A percentile compares a stretch with the other conserved stretches of the same genome.
Evolutionary conservation across 2,329 filamentous ascomycete species (phyloP).

Genomic region (Epichloe bromicola): DNA sequence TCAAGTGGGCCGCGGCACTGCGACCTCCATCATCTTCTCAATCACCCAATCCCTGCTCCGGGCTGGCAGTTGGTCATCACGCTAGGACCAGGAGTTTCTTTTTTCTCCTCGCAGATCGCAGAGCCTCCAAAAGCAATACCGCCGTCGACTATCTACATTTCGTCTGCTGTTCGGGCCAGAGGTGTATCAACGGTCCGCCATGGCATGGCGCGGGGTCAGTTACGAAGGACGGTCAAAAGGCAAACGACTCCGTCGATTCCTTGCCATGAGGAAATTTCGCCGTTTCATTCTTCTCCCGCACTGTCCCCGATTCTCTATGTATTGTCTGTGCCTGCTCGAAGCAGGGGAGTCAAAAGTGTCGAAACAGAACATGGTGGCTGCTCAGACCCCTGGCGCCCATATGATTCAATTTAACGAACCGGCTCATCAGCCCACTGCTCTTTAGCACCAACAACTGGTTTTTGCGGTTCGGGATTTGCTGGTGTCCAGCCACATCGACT

Average conservation of each 20-base stretch:
- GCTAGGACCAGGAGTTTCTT: slow-evolving; percentile 1
- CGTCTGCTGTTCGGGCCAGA: background rate
- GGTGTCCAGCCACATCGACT: too few relatives aligned
- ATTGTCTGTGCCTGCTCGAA: background rate
- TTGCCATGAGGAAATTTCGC: background rate
- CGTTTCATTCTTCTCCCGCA: too few relatives aligned
- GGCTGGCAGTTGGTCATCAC: background rate
- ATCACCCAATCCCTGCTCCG: slow-evolving; percentile 1
- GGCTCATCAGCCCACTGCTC: background rate
- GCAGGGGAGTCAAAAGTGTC: too few relatives aligned
- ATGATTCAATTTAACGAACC: background rate
- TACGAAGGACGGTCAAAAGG: background rate
- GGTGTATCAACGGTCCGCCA: background rate
- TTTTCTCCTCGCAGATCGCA: background rate
- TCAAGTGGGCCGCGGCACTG: background rate
- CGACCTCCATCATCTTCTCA: background rate
- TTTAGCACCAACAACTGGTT: too few relatives aligned
- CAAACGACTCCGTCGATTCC: background rate
- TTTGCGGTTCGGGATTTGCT: too few relatives aligned
- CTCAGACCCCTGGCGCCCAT: background rate
- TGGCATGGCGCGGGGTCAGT: background rate
- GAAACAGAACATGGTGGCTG: too few relatives aligned
- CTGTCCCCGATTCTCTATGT: background rate
- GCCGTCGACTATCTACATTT: background rate
- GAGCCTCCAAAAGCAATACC: background rate